Conservation (phyloP, 140 eudicot genomes). For the Ambrosia hybrid region DNA sequence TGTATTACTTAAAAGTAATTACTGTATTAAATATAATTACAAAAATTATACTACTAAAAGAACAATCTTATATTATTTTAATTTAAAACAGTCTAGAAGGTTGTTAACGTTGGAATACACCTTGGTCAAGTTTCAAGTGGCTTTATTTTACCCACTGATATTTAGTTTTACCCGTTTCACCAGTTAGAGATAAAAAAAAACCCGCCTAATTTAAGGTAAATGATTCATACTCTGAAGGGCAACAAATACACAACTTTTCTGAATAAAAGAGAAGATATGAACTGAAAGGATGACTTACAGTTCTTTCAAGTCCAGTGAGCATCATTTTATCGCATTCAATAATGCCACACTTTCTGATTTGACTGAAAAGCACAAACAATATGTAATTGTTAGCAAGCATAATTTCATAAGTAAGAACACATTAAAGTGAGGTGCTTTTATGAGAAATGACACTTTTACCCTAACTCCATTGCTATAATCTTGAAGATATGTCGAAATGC, state of each 20-base stretch:
- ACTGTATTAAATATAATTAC: not conserved
- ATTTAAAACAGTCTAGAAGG: not conserved
- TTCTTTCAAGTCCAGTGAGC: constrained; percentile 71
- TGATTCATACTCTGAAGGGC: too few relatives aligned
- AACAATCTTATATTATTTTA: not conserved
- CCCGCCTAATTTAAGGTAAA: too few relatives aligned
- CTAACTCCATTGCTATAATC: constrained; percentile 53
- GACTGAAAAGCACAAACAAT: constrained; percentile 19
- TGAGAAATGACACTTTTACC: constrained; percentile 39
- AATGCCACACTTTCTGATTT: constrained; percentile 74
- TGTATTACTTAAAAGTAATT: not conserved
- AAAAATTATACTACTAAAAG: too few relatives aligned
- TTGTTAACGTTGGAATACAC: too few relatives aligned
- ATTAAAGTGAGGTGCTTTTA: not conserved
- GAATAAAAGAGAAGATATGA: constrained; percentile 5
- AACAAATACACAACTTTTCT: constrained; percentile 5
- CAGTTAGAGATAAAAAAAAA: too few relatives aligned
- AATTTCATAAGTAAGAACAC: not conserved
- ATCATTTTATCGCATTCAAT: constrained; percentile 87
- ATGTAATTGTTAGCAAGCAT: too few relatives aligned
- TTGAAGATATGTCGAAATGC: constrained; percentile 58
- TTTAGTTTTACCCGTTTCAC: too few relatives aligned
- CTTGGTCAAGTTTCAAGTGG: too few relatives aligned
- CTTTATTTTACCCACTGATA: too few relatives aligned
- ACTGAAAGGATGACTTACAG: constrained; percentile 53